Base-by-base conservation (phyloP, 2,329 filamentous ascomycete genomes). In the Xylariaceae sp. region DNA sequence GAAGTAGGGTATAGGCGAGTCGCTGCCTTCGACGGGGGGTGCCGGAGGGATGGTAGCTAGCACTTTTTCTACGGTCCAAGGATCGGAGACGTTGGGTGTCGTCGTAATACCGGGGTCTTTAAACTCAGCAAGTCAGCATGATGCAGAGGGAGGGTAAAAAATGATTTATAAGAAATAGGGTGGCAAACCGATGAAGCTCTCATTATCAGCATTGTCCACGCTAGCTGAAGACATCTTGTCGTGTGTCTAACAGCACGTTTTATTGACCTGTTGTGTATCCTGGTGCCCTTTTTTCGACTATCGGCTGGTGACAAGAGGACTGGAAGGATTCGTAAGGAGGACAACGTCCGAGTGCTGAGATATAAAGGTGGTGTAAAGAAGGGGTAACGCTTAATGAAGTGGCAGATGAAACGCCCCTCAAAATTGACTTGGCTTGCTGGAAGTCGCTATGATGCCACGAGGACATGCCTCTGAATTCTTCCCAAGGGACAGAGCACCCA, bases 1-100 rank as follows among this genome's bases (percentile, higher is more conserved):
- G 73, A 99, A 95, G 77, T 96, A 97, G 35, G 91, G 83, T 8
- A 97, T 70, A 0, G 92, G 91, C 0, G 91, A 94, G 56, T 76
- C 71, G 6, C 87, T 80, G 53, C 81, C 77, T 62, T 85, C 78
- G 29, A 73, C 66, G 2, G 81, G 81, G n/a, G 78, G 80, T 56
- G 80, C 78, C 31, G 76, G 70, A 1, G 80, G 75, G 46, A 95
- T 79, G 2, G 80, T 80, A 8, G 80, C 76, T 31, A 94, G 77
- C 32, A 88, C 89, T 61, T 80, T 79, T 51, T 80, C 74, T 4
- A 83, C 79, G 0, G 74, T 72, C 82, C 82, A 85, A 43, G 73
- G 68, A 6, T 71, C 78, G 2, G 71, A 65, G 27, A 81, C 66
- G 55, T 74, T 66, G 37, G 73, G 70, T 6, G 67, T 70, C 3